phyloP scores from a whole-genome alignment of 371 early-diverging fungal genomes.

The Syncephalis fuscata region DNA sequence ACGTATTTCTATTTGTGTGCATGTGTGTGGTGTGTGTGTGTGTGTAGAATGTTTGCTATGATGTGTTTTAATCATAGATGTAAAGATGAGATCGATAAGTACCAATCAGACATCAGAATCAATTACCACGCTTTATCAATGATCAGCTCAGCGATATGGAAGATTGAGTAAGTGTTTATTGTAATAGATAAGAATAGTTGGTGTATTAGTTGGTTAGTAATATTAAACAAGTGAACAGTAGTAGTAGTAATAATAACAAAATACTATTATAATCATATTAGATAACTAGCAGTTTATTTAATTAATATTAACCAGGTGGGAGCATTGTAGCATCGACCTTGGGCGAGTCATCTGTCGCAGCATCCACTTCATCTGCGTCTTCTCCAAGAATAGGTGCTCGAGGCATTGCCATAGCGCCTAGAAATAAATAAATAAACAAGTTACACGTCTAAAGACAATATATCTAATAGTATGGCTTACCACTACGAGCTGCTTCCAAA shows the following conservation, averaged over 20 bases:
- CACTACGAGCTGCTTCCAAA: conserved; percentile 83
- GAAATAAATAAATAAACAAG: not conserved
- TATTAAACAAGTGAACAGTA: too few relatives aligned
- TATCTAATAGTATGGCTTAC: conserved; percentile 17
- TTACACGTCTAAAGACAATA: not conserved
- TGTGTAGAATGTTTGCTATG: too few relatives aligned
- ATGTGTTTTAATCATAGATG: too few relatives aligned
- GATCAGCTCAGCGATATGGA: not conserved
- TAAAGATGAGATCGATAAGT: too few relatives aligned
- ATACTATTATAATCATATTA: too few relatives aligned
- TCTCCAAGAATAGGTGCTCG: conserved; percentile 60
- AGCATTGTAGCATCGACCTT: conserved; percentile 71
- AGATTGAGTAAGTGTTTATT: not conserved
- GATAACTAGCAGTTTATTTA: not conserved
- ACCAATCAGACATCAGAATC: not conserved
- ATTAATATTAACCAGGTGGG: conserved; percentile 67
- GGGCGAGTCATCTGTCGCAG: conserved; percentile 24
- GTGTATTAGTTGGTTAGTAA: too few relatives aligned
- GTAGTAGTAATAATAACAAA: not conserved
- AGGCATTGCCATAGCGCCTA: conserved; percentile 88
- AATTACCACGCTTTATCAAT: not conserved
- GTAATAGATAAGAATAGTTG: too few relatives aligned
- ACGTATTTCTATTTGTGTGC: too few relatives aligned
- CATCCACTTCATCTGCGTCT: conserved; percentile 38
- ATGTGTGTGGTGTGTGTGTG: too few relatives aligned